These are phyloP conservation scores for Udeniomyces megalosporus DNA, from an alignment of 768 basidiomycete genomes.

Conservation along the genomic window DNA sequence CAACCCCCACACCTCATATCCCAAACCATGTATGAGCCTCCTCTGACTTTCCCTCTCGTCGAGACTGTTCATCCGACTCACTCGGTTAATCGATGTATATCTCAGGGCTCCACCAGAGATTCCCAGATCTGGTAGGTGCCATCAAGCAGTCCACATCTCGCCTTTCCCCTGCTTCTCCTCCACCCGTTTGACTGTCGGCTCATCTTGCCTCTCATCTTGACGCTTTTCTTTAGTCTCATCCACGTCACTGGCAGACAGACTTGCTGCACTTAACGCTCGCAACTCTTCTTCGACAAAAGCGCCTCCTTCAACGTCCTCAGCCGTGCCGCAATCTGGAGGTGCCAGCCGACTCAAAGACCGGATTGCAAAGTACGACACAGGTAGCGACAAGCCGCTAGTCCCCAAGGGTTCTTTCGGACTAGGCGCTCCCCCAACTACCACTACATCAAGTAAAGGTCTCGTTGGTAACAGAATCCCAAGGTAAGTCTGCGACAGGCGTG, in stretches of 20 bases:
- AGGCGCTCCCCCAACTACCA: not conserved
- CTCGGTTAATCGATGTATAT: too few relatives aligned
- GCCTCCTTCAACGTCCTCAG: not conserved
- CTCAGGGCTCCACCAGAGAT: too few relatives aligned
- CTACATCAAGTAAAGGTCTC: not conserved
- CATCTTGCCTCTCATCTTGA: too few relatives aligned
- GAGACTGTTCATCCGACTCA: too few relatives aligned
- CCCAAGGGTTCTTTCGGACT: not conserved
- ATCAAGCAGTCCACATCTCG: conserved; percentile 27
- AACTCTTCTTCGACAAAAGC: not conserved
- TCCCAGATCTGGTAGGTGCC: not conserved
- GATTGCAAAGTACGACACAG: not conserved
- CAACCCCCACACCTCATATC: too few relatives aligned
- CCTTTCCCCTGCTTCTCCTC: too few relatives aligned
- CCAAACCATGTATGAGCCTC: too few relatives aligned
- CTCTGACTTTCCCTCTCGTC: too few relatives aligned
- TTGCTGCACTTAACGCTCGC: not conserved
- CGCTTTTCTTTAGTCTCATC: not conserved
- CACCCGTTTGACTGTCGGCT: too few relatives aligned
- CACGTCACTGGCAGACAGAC: not conserved
- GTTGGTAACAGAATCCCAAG: not conserved
- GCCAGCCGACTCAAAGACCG: not conserved
- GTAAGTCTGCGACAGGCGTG: not conserved
- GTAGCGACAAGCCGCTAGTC: not conserved
- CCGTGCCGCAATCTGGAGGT: not conserved